These are phyloP conservation scores for Neolentinus lepideus DNA, from an alignment of 1,284 basidiomycete genomes.

Conservation along the genomic window DNA sequence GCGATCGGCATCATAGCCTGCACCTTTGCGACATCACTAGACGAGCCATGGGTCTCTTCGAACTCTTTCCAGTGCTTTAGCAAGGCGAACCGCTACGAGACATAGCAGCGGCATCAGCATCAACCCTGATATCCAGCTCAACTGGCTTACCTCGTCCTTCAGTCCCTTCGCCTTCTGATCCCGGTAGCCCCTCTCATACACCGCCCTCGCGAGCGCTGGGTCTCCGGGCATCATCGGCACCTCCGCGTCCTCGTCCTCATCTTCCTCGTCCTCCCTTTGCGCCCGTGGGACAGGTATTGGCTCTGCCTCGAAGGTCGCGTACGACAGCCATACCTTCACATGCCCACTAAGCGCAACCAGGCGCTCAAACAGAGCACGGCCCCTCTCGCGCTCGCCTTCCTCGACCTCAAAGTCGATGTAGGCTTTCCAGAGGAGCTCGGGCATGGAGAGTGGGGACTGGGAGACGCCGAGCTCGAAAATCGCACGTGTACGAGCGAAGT, in stretches of 20 bases:
- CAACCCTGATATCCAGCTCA: background rate
- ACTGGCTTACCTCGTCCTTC: slow-evolving; percentile 77
- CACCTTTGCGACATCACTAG: slow-evolving; percentile 69
- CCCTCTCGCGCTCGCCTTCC: slow-evolving; percentile 85
- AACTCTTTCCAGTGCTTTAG: slow-evolving; percentile 93
- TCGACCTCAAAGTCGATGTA: slow-evolving; percentile 97
- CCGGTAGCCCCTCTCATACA: slow-evolving; percentile 85
- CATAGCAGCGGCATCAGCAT: background rate
- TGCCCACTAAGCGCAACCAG: slow-evolving; percentile 86
- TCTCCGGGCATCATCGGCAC: slow-evolving; percentile 68
- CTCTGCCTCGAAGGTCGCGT: slow-evolving; percentile 71
- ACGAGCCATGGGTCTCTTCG: slow-evolving; percentile 72
- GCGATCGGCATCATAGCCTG: slow-evolving; percentile 88
- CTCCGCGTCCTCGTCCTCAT: slow-evolving; percentile 51
- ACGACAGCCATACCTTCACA: slow-evolving; percentile 89
- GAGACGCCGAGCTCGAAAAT: slow-evolving; percentile 96
- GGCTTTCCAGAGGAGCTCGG: slow-evolving; percentile 96
- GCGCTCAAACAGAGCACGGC: slow-evolving; percentile 86
- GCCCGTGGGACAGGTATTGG: slow-evolving; percentile 58
- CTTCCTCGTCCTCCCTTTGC: slow-evolving; percentile 68
- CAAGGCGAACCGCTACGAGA: slow-evolving; percentile 70
- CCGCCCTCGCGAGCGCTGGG: slow-evolving; percentile 56
- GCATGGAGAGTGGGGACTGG: slow-evolving; percentile 92
- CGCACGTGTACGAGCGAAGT: slow-evolving; percentile 86
- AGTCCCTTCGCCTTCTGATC: slow-evolving; percentile 75